Conservation (phyloP, 2,329 filamentous ascomycete genomes). For the Fusarium anguioides region DNA sequence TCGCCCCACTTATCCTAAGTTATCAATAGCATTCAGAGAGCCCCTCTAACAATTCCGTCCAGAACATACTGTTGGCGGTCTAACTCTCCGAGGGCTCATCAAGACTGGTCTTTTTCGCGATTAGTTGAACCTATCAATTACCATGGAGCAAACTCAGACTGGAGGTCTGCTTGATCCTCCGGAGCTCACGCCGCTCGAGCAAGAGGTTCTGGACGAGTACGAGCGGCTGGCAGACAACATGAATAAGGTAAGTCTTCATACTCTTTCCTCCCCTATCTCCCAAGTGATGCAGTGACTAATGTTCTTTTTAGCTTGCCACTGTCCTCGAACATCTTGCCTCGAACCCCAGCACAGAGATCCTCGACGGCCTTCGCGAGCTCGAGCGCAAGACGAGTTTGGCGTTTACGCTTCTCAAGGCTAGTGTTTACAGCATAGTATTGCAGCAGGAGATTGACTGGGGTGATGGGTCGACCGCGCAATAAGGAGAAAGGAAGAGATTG, state of each 20-base stretch:
- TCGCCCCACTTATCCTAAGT: constrained; percentile 6
- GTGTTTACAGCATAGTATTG: constrained; percentile 97
- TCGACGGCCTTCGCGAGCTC: constrained; percentile 86
- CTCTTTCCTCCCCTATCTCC: neutral
- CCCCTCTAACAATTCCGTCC: constrained; percentile 18
- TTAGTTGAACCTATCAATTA: neutral
- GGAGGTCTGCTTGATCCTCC: constrained; percentile 55
- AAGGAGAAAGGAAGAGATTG: neutral
- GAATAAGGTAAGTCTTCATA: constrained; percentile 73
- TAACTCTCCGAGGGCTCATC: neutral
- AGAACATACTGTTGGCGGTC: constrained; percentile 1
- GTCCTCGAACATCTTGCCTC: constrained; percentile 73
- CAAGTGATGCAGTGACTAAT: neutral
- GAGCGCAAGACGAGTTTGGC: constrained; percentile 96
- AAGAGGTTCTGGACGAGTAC: constrained; percentile 96
- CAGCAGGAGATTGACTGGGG: constrained; percentile 94
- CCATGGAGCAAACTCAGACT: constrained; percentile 41
- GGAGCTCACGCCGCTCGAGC: constrained; percentile 83
- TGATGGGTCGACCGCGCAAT: constrained; percentile 56
- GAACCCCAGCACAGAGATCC: constrained; percentile 81
- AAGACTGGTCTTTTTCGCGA: neutral
- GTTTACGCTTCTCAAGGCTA: constrained; percentile 95
- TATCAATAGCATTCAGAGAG: constrained; percentile 5
- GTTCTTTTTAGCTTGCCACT: constrained; percentile 62
- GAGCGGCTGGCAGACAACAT: constrained; percentile 87